Evolutionary conservation across 2,329 filamentous ascomycete species (phyloP).

Genomic region (Diaporthe helianthi): DNA sequence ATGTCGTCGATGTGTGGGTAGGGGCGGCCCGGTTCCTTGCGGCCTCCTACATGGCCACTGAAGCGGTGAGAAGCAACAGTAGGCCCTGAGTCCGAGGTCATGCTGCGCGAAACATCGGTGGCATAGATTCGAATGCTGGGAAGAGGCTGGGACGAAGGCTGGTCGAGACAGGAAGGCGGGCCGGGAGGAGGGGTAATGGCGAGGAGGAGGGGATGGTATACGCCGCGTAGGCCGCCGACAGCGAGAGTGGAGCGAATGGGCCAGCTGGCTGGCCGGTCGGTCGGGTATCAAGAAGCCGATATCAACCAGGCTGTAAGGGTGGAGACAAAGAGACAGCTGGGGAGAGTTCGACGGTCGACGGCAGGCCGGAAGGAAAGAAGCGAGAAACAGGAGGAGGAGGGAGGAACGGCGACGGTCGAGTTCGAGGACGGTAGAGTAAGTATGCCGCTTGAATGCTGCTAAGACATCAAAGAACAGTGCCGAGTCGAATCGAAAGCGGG

Average conservation of each 20-base stretch:
- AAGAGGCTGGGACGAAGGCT: not conserved
- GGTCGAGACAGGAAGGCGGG: not conserved
- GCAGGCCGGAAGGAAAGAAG: not conserved
- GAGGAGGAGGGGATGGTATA: not conserved
- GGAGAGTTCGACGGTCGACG: not conserved
- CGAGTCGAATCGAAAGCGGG: constrained; percentile 6
- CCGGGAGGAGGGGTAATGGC: not conserved
- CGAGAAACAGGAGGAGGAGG: not conserved
- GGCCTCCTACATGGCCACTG: constrained; percentile 26
- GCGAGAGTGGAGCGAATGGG: not conserved
- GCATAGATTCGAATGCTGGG: not conserved
- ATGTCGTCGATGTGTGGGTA: constrained; percentile 63
- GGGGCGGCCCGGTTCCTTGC: constrained; percentile 38
- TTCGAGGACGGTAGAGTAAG: not conserved
- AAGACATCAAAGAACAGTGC: not conserved
- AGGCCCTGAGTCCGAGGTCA: constrained; percentile 12
- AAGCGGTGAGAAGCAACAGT: constrained; percentile 20
- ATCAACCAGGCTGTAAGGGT: not conserved
- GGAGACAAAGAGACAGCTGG: not conserved
- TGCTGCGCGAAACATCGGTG: constrained; percentile 25
- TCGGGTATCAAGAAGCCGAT: constrained; percentile 1
- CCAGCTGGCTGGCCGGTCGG: not conserved
- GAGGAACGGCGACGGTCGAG: not conserved
- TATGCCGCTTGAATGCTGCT: not conserved
- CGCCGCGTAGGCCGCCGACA: not conserved